Conservation (phyloP, 352 stramenopile species). For the Pythium brachiatum region DNA sequence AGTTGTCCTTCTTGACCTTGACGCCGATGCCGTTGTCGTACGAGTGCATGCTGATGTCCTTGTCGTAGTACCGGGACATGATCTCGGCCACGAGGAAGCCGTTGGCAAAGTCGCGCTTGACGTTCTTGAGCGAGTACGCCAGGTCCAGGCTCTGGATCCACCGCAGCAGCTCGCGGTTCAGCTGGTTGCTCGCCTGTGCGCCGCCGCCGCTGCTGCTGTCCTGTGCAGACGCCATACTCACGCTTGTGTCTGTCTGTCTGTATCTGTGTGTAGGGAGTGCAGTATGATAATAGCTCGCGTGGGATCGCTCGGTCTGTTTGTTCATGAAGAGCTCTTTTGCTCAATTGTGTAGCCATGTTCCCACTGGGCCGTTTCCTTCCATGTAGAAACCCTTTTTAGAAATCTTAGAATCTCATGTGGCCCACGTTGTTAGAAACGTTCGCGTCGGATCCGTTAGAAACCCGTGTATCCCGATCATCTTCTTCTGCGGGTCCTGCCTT, state of each 20-base stretch:
- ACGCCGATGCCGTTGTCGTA: constrained; percentile 92
- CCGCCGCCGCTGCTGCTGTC: not conserved
- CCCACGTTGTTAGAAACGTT: constrained; percentile 9
- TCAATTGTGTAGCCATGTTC: not conserved
- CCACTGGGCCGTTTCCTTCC: constrained; percentile 1
- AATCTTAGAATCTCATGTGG: not conserved
- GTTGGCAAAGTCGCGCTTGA: constrained; percentile 89
- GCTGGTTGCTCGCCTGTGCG: constrained; percentile 49
- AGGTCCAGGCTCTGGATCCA: constrained; percentile 94
- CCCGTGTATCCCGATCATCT: constrained; percentile 14
- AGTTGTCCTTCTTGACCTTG: constrained; percentile 92
- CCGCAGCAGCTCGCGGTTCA: constrained; percentile 87
- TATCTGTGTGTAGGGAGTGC: too few species aligned
- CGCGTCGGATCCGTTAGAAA: not conserved
- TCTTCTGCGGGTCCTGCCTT: constrained; percentile 10
- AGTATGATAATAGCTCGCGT: too few species aligned
- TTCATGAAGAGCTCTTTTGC: not conserved
- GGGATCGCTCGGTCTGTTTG: not conserved
- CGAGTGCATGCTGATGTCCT: constrained; percentile 91
- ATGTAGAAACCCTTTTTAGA: constrained; percentile 9
- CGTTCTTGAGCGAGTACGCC: constrained; percentile 93
- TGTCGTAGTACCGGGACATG: constrained; percentile 90
- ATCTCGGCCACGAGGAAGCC: constrained; percentile 92
- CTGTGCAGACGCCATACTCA: constrained; percentile 13
- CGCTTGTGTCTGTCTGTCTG: not conserved